Base-by-base conservation (phyloP, 2,329 filamentous ascomycete genomes). In the Colletotrichum viniferum region DNA sequence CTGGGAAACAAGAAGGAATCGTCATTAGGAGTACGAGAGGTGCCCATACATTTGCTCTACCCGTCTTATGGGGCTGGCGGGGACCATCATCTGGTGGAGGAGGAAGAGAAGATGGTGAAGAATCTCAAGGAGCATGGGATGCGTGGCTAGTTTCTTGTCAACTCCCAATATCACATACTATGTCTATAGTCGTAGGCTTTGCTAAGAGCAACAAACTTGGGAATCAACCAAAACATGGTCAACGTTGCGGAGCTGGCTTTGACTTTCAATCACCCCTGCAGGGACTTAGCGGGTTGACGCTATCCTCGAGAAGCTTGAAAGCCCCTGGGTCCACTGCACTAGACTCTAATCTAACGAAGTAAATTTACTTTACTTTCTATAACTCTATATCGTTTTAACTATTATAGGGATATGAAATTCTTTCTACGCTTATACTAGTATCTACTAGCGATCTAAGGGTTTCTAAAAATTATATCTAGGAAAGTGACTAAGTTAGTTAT, bases 1-100 rank as follows among this genome's bases (percentile, higher is more conserved):
- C 52, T 74, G 7, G 77, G 74, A 32, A 72, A 64, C 38, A 67
- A 61, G 60, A 72, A 74, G 18, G 12, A 24, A 2, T 34, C 64
- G 13, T 32, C 38, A 30, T 18, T 66, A 3, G 43, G 64, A 13
- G 64, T 66, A 12, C 64, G 64, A 8, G 64, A 66, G 16, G 64
- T 66, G 7, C 64, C 64, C 4, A 55, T 66, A n/a, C 64, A 66
- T 18, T 3, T 66, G 38, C 64, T 66, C 1, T 66, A 66, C 43
- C 64, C 64, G n/a, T 66, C 64, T 32, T 66, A 43, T 30, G 64
- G 64, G 5, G 64, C 64, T 5, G 64, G 64, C 4, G 64, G 56
- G 64, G 64, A 66, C 28, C 38, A 66, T 5, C 64, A 66, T 18
- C 21, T 66, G n/a, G 43, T 34, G 1, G 64, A 66, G 30, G 64